Evolutionary conservation across 2,329 filamentous ascomycete species (phyloP), one percentile per base, ranked within the genome.

Genomic region (Calonectria ilicicola): DNA sequence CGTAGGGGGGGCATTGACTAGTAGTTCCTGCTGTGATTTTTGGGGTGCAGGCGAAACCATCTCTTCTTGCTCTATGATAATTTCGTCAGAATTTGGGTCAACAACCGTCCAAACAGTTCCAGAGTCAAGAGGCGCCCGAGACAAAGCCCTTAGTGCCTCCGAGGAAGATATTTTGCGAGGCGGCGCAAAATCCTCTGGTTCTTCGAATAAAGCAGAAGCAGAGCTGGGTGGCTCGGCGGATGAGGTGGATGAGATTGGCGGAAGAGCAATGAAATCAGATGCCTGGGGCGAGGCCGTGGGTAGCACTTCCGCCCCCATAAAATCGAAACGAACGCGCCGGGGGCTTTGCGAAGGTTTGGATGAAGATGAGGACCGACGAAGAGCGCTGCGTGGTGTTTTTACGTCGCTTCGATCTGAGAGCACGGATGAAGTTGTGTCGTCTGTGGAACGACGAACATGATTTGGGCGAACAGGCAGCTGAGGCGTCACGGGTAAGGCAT

Each of bases 321-420:
- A 88, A 44, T 91, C 88, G 74, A 93, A 93, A 60, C 91, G 90
- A 69, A 93, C 91, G 72, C 90, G 87, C 35, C 91, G 87, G n/a
- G 89, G 90, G 77, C 90, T 91, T 51, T 86, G 85, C 7, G 82
- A 83, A 66, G 87, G 86, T 63, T 85, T 87, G 29, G 88, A 86
- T 38, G 84, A 86, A 76, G 87, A 90, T 8, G 88, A 90, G 1
- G 89, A 87, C 62, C 90, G 86, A 70, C 91, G 88, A 69, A 92
- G 81, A 56, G 90, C 91, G 77, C 91, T 92, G 75, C 90, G 86
- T 58, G 87, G 86, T 44, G 82, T 81, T 75, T 85, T 86, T 26
- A 84, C 83, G 60, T 89, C 86, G 81, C 89, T 90, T 77, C 85
- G 84, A 76, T 90, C 87, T 17, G 90, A 91, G 19, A 85, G 83